A percentile compares a stretch with the other conserved stretches of the same genome.
Conservation (phyloP, 768 basidiomycete genomes). For the Russula compacta region DNA sequence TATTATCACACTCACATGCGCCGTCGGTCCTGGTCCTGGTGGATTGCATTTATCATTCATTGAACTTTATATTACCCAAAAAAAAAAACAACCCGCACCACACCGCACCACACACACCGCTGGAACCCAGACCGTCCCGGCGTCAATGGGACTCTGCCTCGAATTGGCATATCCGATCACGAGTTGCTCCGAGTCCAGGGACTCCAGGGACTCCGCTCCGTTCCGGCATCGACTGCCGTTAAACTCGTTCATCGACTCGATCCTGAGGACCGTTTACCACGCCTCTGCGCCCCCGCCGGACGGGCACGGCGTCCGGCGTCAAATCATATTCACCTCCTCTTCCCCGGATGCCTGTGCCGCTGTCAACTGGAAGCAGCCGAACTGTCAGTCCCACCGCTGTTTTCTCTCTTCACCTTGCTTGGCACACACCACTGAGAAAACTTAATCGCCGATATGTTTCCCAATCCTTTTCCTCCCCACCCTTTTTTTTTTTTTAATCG, state of each 20-base stretch:
- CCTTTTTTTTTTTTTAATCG: neutral
- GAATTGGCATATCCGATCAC: conserved; percentile 72
- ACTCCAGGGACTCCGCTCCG: conserved; percentile 33
- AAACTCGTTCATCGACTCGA: conserved; percentile 76
- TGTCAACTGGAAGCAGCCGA: conserved; percentile 98
- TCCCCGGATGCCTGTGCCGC: conserved; percentile 84
- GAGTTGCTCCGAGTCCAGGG: conserved; percentile 19
- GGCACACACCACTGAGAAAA: neutral
- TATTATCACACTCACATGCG: neutral
- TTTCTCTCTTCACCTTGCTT: conserved; percentile 1
- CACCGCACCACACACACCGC: neutral
- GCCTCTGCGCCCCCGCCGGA: conserved; percentile 42
- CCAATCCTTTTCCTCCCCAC: neutral
- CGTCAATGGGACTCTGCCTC: conserved; percentile 64
- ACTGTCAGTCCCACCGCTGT: conserved; percentile 52
- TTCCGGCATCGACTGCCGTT: conserved; percentile 53
- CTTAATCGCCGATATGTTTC: neutral
- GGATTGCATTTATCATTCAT: neutral
- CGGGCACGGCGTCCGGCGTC: conserved; percentile 49
- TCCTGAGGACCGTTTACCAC: conserved; percentile 76
- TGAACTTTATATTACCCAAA: conserved; percentile 11
- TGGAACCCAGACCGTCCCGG: conserved; percentile 43
- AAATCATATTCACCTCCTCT: conserved; percentile 88
- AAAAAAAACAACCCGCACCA: neutral
- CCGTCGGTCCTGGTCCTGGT: conserved; percentile 2